Evolutionary conservation across 1,139 yeast genomes (phyloP).

Genomic region (Arxiozyma slooffiae): DNA sequence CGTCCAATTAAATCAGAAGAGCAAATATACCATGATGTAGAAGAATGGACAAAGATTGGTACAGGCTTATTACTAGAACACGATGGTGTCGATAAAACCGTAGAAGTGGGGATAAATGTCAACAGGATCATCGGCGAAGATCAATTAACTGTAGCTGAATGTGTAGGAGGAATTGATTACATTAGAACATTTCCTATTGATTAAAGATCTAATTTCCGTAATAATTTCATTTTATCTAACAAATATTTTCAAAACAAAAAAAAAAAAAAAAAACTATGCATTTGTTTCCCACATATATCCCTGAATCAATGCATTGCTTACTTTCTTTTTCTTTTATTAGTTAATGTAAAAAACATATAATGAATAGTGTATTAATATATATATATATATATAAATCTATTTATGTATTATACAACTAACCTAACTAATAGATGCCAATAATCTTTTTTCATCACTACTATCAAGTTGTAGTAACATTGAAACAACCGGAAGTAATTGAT

Average conservation of each 20-base stretch:
- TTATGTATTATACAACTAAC: background rate
- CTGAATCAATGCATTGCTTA: background rate
- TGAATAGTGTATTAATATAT: background rate
- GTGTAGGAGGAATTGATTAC: conserved; percentile 54
- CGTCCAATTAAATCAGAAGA: conserved; percentile 36
- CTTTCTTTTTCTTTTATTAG: background rate
- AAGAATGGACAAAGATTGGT: conserved; percentile 38
- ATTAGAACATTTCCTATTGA: conserved; percentile 13
- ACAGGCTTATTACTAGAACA: conserved; percentile 76
- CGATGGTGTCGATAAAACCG: conserved; percentile 61
- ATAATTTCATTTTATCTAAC: background rate
- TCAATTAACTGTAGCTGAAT: conserved; percentile 74
- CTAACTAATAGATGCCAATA: conserved; percentile 47
- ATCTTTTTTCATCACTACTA: conserved; percentile 60
- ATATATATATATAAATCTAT: too few relatives aligned
- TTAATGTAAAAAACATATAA: too few relatives aligned
- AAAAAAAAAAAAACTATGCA: too few relatives aligned
- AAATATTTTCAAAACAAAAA: too few relatives aligned
- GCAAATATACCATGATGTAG: conserved; percentile 48
- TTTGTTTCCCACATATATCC: background rate
- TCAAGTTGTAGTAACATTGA: conserved; percentile 62
- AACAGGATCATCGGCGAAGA: conserved; percentile 41
- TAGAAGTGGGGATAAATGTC: conserved; percentile 56
- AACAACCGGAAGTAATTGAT: conserved; percentile 73
- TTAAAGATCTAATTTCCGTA: background rate